Percentiles rank a stretch among this genome's conserved stretches.
phyloP scores from a whole-genome alignment of 192 early-diverging fungal species.

The Coemansia sp. region DNA sequence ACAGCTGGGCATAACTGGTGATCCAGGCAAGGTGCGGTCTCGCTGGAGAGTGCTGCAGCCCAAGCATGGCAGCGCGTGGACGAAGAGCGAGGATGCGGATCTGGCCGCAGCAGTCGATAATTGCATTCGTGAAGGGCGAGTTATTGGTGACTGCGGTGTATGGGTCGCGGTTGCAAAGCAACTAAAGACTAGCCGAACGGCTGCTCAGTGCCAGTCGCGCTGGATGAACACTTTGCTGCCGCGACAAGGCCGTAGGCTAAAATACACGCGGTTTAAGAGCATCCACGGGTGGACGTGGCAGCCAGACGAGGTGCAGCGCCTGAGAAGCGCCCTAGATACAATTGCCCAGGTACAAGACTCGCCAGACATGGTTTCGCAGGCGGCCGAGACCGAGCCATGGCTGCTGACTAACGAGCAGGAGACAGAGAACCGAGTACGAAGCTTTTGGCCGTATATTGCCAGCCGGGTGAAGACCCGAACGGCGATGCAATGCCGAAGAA shows the following conservation, averaged over 20 bases:
- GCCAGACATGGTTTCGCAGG: background rate
- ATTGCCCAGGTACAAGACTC: conserved; percentile 5
- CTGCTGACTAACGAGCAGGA: conserved; percentile 3
- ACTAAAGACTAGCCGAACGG: conserved; percentile 23
- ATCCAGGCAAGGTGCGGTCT: conserved; percentile 16
- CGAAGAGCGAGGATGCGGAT: conserved; percentile 24
- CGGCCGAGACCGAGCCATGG: conserved; percentile 30
- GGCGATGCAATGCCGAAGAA: conserved; percentile 24
- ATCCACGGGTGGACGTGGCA: conserved; percentile 33
- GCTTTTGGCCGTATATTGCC: conserved; percentile 32
- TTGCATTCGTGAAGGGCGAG: conserved; percentile 5
- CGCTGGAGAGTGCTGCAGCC: conserved; percentile 35
- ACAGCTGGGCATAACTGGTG: conserved; percentile 26
- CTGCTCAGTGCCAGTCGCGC: conserved; percentile 31
- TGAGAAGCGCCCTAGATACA: conserved; percentile 7
- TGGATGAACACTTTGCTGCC: conserved; percentile 34
- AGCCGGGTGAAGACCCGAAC: conserved; percentile 35
- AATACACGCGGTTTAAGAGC: conserved; percentile 20
- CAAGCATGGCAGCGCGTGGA: conserved; percentile 13
- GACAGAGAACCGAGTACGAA: background rate
- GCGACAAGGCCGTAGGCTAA: conserved; percentile 14
- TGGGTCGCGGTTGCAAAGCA: conserved; percentile 25
- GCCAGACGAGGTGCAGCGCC: conserved; percentile 6
- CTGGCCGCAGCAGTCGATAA: conserved; percentile 15
- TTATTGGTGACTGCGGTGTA: conserved; percentile 5